phyloP scores from a whole-genome alignment of 768 basidiomycete genomes.

The Hortiboletus campestris region DNA sequence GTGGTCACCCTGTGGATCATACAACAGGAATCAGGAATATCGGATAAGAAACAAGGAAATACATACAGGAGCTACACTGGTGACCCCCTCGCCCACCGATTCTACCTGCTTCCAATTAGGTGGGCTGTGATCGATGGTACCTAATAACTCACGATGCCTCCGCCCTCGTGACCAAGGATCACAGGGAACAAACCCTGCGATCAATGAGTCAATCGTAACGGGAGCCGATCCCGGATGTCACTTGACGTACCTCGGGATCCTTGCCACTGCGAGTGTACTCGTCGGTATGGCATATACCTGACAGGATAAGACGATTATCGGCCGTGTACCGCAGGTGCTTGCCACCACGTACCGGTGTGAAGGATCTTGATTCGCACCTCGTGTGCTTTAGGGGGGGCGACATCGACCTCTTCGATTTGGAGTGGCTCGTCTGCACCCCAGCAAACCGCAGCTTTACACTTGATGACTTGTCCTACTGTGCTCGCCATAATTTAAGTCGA shows the following conservation, averaged over 20 bases:
- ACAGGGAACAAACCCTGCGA: slow-evolving; percentile 82
- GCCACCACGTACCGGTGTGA: slow-evolving; percentile 65
- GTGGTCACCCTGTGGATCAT: slow-evolving; percentile 71
- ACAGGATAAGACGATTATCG: background rate
- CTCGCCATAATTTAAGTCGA: slow-evolving; percentile 53
- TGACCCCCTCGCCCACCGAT: slow-evolving; percentile 96
- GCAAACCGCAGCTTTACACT: slow-evolving; percentile 91
- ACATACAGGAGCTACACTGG: slow-evolving; percentile 58
- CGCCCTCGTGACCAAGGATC: slow-evolving; percentile 94
- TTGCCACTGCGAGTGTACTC: slow-evolving; percentile 96
- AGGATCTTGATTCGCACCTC: slow-evolving; percentile 95
- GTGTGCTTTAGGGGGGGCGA: slow-evolving; percentile 83
- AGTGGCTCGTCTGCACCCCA: slow-evolving; percentile 91
- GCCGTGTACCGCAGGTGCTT: slow-evolving; percentile 1
- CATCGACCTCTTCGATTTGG: slow-evolving; percentile 88
- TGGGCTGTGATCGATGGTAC: background rate
- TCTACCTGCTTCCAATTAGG: slow-evolving; percentile 66
- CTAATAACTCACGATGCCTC: slow-evolving; percentile 65
- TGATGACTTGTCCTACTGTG: slow-evolving; percentile 74
- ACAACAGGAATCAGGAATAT: background rate
- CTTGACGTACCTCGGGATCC: slow-evolving; percentile 76
- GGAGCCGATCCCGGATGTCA: slow-evolving; percentile 1
- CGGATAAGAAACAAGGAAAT: background rate
- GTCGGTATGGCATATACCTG: slow-evolving; percentile 96
- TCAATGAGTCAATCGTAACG: slow-evolving; percentile 5